Evolutionary conservation across 1,284 basidiomycete genomes (phyloP), one percentile per base, ranked within the genome.

Genomic region (Malassezia equina): DNA sequence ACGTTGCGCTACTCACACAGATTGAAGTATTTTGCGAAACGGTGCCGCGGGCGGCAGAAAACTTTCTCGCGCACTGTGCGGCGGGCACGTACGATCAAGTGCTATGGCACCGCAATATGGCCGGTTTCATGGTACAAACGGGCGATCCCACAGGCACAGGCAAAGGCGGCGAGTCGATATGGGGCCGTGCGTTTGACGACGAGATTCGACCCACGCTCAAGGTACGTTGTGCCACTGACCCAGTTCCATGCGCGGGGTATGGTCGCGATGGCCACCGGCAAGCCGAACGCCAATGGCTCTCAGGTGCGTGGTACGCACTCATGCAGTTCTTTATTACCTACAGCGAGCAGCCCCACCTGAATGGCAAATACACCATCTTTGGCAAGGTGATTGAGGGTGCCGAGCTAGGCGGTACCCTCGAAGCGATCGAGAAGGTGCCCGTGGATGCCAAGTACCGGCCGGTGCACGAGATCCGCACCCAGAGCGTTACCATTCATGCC

Each of bases 71-170:
- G 0, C 80, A 95, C 15, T 90, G 87, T 69, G 93, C 90, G 9
- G 86, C 88, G 9, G 86, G 85, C 36, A 85, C 86, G 65, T 98
- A 90, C 76, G 82, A 94, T 75, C 80, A 81, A 57, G 87, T 84
- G 67, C 78, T 93, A 24, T 96, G 93, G 77, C 93, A 96, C 76
- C 77, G 81, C 58, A 77, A 70, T 47, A 67, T 70, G 58, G 88
- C 84, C 68, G 85, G 84, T n/a, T 96, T 95, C 78, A 95, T 95
- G 87, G 79, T 86, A 17, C 90, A 95, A 81, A 90, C 90, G 0
- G 93, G 91, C 44, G 91, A 98, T 75, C 91, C 91, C 2, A 90
- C 89, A 0, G 93, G 94, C 1, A 98, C 91, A 2, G 93, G 94
- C 1, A 80, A 86, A 47, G 94, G 93, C 6, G 93, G 93, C 4